Conservation (phyloP, 1,284 basidiomycete species). For the Leccinum subrobustum region DNA sequence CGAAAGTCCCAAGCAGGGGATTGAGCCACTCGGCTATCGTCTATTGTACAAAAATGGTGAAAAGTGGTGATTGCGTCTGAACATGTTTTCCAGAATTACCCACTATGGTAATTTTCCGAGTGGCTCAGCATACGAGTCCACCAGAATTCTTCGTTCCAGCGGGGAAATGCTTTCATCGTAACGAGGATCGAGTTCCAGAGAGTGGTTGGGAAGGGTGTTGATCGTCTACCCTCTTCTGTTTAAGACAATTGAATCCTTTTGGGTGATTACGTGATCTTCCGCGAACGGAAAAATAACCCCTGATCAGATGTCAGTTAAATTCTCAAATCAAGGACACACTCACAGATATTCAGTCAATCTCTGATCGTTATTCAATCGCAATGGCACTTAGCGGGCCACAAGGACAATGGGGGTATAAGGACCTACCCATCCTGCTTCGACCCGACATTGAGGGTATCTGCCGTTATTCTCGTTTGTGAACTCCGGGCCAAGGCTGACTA, state of each 20-base stretch:
- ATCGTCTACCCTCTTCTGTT: conserved; percentile 3
- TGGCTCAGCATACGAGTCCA: conserved; percentile 22
- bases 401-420: too few relatives aligned
- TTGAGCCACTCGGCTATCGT: conserved; percentile 27
- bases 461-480: background rate
- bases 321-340: background rate
- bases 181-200: background rate
- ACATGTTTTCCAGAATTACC: conserved; percentile 26
- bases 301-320: background rate
- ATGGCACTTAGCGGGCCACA: background rate
- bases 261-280: conserved; percentile 9
- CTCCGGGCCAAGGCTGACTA: background rate
- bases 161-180: background rate
- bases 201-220: background rate
- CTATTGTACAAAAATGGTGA: conserved; percentile 12
- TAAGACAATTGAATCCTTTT: conserved; percentile 1
- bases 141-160: background rate
- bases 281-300: conserved; percentile 1
- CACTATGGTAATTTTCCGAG: conserved; percentile 14
- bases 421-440: background rate
- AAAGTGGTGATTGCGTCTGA: conserved; percentile 24
- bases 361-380: background rate
- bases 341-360: background rate
- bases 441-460: background rate
- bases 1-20: conserved; percentile 8